phyloP scores from a whole-genome alignment of 140 eudicot species.

The Flaveria floridana region DNA sequence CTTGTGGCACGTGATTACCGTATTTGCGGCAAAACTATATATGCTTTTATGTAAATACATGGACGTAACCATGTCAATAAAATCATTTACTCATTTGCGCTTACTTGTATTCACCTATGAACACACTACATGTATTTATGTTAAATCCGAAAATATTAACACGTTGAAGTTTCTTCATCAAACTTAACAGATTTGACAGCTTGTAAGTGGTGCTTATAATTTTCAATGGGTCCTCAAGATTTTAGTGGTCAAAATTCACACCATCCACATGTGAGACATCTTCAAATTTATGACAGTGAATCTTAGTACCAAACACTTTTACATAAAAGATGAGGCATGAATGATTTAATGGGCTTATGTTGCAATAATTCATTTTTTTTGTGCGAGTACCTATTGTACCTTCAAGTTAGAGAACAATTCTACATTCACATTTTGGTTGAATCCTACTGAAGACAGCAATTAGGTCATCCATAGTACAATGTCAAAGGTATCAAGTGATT shows the following conservation, averaged over 20 bases:
- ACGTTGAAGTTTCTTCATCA: background rate
- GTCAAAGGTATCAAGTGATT: constrained; percentile 22
- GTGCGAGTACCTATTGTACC: background rate
- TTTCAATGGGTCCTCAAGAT: background rate
- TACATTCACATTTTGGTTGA: background rate
- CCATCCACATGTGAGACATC: too few species aligned
- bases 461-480: constrained; percentile 18
- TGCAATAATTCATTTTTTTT: background rate
- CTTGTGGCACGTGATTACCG: too few species aligned
- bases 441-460: constrained; percentile 34
- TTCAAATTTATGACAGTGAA: too few species aligned
- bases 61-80: too few species aligned
- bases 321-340: too few species aligned
- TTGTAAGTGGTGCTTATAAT: background rate
- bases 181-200: background rate
- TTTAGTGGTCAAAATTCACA: too few species aligned
- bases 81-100: background rate
- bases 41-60: too few species aligned
- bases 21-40: too few species aligned
- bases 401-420: background rate
- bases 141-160: too few species aligned
- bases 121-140: background rate
- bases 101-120: background rate
- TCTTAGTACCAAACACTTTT: too few species aligned
- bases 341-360: background rate